Percentiles rank a stretch among this genome's conserved stretches.
phyloP scores from a whole-genome alignment of 176 grass and related monocot genomes.

The Oryza punctata region DNA sequence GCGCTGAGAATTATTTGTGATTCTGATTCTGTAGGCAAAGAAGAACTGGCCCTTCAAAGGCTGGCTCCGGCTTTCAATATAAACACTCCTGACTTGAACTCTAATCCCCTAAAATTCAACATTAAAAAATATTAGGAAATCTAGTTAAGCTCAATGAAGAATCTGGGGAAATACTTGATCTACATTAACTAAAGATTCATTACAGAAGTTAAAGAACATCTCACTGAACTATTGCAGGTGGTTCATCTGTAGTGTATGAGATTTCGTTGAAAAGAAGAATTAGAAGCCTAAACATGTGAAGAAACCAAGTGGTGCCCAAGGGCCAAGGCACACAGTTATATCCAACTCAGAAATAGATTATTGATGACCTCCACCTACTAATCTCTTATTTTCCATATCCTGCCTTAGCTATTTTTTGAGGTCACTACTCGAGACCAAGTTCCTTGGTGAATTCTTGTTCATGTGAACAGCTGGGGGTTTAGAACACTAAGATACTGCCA shows the following conservation, averaged over 20 bases:
- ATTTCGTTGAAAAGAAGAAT: not conserved
- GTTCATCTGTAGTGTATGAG: not conserved
- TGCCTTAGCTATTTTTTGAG: not conserved
- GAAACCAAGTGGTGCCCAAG: not conserved
- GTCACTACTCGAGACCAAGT: not conserved
- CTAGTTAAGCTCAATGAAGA: not conserved
- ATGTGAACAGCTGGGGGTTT: not conserved
- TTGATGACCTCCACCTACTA: not conserved
- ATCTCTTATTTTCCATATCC: not conserved
- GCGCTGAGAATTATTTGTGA: conserved; percentile 72
- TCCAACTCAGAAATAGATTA: conserved; percentile 9
- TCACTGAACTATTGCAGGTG: not conserved
- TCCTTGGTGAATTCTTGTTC: conserved; percentile 17
- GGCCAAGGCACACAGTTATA: not conserved
- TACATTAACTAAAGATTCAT: not conserved
- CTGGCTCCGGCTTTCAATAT: conserved; percentile 77
- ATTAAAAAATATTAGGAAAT: conserved; percentile 35
- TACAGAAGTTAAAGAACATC: not conserved
- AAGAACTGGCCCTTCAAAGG: conserved; percentile 83
- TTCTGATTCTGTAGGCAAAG: conserved; percentile 86
- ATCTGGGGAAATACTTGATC: conserved; percentile 1
- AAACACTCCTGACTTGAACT: conserved; percentile 89
- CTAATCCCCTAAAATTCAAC: conserved; percentile 64
- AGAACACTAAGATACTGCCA: not conserved
- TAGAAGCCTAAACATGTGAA: conserved; percentile 4